Evolutionary conservation across 2,329 filamentous ascomycete species (phyloP), one percentile per base, ranked within the genome.

Genomic region (Stachybotrys chartarum): DNA sequence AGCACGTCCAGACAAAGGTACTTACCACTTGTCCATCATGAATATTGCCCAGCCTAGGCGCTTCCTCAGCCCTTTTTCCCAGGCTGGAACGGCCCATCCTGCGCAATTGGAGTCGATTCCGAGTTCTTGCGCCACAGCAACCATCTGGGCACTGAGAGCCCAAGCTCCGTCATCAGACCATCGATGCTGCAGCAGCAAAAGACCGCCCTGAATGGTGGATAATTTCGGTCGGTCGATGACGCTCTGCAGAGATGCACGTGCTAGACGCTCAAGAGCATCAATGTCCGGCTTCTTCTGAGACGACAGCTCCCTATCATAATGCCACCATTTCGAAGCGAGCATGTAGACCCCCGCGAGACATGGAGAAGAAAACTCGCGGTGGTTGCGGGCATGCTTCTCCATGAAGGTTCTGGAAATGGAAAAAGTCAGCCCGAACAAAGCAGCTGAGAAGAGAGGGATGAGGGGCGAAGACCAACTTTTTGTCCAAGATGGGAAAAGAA

Each of bases 1-100:
- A 3, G 35, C 10, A 42, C 35, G 35, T 3, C 5, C 35, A 24
- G 18, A 14, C 11, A 50, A 16, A 14, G 7, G 46, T 5, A 17
- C 7, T 32, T 35, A 51, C 82, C 79, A 85, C 61, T 78, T 81
- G 59, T 85, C 82, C 63, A 85, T 82, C 72, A 83, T 81, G 61
- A 75, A 85, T 1, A 84, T 66, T 10, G 77, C 81, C 82, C 82
- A 86, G 6, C 77, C 79, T 10, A 85, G 67, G 17, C 83, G 72
- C 63, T 79, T 82, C 30, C 83, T 72, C 18, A 84, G 65, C 6
- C 78, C 76, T 51, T 78, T 75, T 64, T 85, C 83, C 80, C 80
- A 83, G 12, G 69, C 66, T 1, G 81, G 81, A 47, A 85, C 77
- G 11, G 75, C 69, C 83, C 82, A 86, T 46, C 73, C 67, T 2